Conservation (phyloP, 2,329 filamentous ascomycete genomes). For the Thielaviopsis ethacetica region DNA sequence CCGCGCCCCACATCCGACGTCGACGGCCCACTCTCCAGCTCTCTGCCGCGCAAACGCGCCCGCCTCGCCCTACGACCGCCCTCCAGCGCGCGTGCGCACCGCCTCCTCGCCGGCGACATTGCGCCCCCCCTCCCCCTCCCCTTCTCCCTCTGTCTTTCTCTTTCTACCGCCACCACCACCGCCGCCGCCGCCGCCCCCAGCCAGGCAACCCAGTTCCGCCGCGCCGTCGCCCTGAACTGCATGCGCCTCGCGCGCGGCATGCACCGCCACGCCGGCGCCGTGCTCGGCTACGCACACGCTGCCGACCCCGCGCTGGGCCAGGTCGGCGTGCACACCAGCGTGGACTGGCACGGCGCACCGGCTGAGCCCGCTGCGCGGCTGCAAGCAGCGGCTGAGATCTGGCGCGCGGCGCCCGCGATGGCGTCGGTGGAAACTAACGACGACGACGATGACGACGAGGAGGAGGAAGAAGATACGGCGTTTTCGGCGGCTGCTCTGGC, state of each 20-base stretch:
- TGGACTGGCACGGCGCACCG: background rate
- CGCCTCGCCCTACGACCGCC: constrained; percentile 40
- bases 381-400: background rate
- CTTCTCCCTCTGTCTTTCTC: no score
- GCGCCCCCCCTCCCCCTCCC: constrained; percentile 30
- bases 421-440: background rate
- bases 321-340: background rate
- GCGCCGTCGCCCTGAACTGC: constrained; percentile 50
- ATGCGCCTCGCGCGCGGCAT: constrained; percentile 29
- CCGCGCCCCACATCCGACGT: constrained; percentile 38
- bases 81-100: constrained; percentile 55
- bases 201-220: constrained; percentile 37
- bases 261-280: constrained; percentile 15
- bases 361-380: background rate
- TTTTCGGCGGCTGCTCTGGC: constrained; percentile 31
- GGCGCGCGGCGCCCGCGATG: background rate
- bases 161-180: no score
- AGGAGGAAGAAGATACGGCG: constrained; percentile 30
- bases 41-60: constrained; percentile 47
- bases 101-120: constrained; percentile 54
- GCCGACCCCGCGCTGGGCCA: constrained; percentile 14
- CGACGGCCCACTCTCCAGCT: constrained; percentile 36
- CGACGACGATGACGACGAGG: constrained; percentile 16
- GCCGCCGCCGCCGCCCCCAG: constrained; percentile 23
- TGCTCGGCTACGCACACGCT: constrained; percentile 11